Evolutionary conservation across 352 stramenopile genomes (phyloP), one percentile per base, ranked within the genome.

Genomic region (Halophytophthora polymorphica): DNA sequence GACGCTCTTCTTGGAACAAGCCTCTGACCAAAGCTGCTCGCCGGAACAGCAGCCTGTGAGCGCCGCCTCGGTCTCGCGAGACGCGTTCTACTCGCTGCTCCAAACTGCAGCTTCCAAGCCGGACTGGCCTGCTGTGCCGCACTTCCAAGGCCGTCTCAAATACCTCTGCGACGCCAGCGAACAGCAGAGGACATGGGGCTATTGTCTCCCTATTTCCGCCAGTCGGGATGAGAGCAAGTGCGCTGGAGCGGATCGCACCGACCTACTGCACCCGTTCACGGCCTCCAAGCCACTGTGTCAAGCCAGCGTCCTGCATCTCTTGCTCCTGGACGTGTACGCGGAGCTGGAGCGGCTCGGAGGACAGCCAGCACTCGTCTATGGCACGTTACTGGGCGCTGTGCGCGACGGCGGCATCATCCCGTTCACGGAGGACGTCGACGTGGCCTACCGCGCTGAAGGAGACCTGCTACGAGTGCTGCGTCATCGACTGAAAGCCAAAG

Each of bases 361-460:
- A 6, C 31, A 37, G 6, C 69, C 69, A 13, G 42, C 52, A 19
- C 28, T 74, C 6, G 15, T 70, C 8, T 78, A 62, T 42, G 70
- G 70, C 10, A 69, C 66, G 17, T 21, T 81, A 3, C 53, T 81
- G 6, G 70, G 70, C 12, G 70, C 66, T 4, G 62, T 81, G 14
- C 65, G 71, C 22, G 60, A 75, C 39, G 37, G 25, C 14, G 45
- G 45, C 3, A 61, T 73, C 31, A 81, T 81, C 41, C 44, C 70
- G 38, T 76, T 59, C 58, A 76, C 68, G 6, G 66, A 69, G 33
- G 70, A 81, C 58, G 58, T 46, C 34, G 66, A 81, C 45, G 21
- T 77, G 4, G 66, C 50, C 6, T 69, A 64, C 53, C 59, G 63
- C 31, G 19, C 50, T 38, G 19, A 54, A 23, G 18, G 52, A 12